These are phyloP conservation scores for Pelargonium fulgidum DNA, from an alignment of 441 rosid species.

Conservation along the genomic window DNA sequence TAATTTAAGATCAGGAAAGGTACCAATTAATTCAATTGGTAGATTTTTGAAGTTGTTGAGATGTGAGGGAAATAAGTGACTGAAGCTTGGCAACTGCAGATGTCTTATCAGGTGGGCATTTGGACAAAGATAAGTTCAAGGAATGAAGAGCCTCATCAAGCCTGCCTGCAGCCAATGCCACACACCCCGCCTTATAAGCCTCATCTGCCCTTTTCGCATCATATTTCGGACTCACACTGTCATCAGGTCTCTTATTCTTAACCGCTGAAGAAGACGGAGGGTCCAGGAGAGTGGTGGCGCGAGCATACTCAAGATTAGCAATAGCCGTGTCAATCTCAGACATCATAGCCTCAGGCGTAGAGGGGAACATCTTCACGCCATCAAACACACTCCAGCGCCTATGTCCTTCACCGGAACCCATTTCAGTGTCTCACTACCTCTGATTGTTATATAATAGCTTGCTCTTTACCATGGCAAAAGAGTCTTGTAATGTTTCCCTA, in stretches of 20 bases:
- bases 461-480: neutral
- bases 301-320: slow-evolving; percentile 42
- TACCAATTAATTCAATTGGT: slow-evolving; percentile 20
- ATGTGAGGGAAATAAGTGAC: slow-evolving; percentile 52
- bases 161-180: slow-evolving; percentile 59
- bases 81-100: slow-evolving; percentile 62
- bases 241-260: slow-evolving; percentile 20
- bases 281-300: slow-evolving; percentile 35
- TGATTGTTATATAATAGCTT: neutral
- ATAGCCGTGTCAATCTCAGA: slow-evolving; percentile 51
- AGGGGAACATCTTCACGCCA: slow-evolving; percentile 33
- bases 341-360: slow-evolving; percentile 48
- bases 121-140: slow-evolving; percentile 44
- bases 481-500: neutral
- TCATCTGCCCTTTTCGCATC: slow-evolving; percentile 47
- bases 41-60: slow-evolving; percentile 41
- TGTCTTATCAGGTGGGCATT: slow-evolving; percentile 64
- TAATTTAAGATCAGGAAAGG: neutral
- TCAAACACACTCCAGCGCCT: slow-evolving; percentile 43
- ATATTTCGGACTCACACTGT: slow-evolving; percentile 22
- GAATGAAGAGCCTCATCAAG: slow-evolving; percentile 58
- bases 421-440: neutral
- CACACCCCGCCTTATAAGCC: slow-evolving; percentile 56
- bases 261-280: slow-evolving; percentile 27
- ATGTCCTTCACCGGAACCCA: slow-evolving; percentile 38